Evolutionary conservation across 1,284 basidiomycete species (phyloP).

Genomic region (Vanrija humicola): DNA sequence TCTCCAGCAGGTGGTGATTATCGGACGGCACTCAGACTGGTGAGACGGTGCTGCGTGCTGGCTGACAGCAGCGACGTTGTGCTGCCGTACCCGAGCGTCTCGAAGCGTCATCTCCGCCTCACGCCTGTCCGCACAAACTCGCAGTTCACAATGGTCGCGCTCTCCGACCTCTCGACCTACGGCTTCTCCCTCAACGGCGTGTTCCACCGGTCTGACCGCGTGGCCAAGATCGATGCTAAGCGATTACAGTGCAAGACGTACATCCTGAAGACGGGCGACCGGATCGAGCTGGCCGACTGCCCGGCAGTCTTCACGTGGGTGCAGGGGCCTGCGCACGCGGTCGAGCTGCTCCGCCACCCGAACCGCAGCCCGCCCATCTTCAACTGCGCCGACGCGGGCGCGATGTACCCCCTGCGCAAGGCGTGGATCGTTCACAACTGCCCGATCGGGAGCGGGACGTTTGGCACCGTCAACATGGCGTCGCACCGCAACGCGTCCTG

Average conservation of each 20-base stretch:
- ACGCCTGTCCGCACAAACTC: conserved; percentile 17
- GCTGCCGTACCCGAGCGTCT: conserved; percentile 3
- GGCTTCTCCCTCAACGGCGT: conserved; percentile 68
- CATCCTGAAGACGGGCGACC: conserved; percentile 11
- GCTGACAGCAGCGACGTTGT: conserved; percentile 5
- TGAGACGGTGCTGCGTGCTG: too few relatives aligned
- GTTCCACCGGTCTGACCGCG: conserved; percentile 47
- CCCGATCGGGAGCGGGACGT: conserved; percentile 57
- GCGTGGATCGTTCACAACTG: conserved; percentile 21
- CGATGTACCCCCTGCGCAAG: neutral
- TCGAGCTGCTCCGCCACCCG: conserved; percentile 4
- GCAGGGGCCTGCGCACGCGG: neutral
- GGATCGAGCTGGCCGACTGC: neutral
- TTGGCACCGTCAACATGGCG: conserved; percentile 73
- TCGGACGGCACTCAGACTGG: too few relatives aligned
- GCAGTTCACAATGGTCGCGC: conserved; percentile 10
- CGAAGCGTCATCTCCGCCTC: conserved; percentile 13
- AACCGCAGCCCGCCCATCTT: neutral
- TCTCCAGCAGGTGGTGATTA: too few relatives aligned
- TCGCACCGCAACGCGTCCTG: conserved; percentile 57
- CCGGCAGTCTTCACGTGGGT: conserved; percentile 9
- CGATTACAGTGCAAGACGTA: neutral
- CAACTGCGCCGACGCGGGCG: neutral
- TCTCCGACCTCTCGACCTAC: conserved; percentile 71
- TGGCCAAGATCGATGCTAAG: conserved; percentile 37